Evolutionary conservation across 2,329 filamentous ascomycete species (phyloP), one percentile per base, ranked within the genome.

Genomic region (Plenodomus tracheiphilus): DNA sequence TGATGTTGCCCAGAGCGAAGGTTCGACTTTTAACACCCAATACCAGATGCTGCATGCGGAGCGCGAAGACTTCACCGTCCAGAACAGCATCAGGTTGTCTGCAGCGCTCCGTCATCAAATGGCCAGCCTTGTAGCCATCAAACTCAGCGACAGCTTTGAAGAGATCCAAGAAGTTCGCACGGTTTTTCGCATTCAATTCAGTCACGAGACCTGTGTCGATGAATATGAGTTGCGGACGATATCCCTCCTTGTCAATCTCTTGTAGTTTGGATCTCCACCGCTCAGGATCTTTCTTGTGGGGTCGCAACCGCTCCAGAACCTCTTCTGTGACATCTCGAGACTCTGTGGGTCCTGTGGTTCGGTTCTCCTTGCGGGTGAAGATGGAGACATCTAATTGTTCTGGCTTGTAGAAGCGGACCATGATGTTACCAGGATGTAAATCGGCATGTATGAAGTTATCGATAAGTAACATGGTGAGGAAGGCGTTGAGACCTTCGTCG

Each of bases 361-460:
- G 63, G 32, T 69, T 56, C 43, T 69, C 64, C 49, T 66, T 66
- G 9, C 61, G 71, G 3, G 71, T 75, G 46, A 78, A 72, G 4
- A 86, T 75, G 18, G 79, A 77, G 1, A 95, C 76, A 41, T 87
- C 83, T 0, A 93, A 82, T 53, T 86, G 81, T 13, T 85, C 84
- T 0, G 92, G 85, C 64, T 93, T 86, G 74, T 97, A 97, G 77
- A 99, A 99, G 55, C 95, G 91, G 39, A 99, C 93, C 92, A 99
- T 97, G 74, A 99, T 97, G 71, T 99, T 99, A 20, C 94, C 94
- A 0, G 94, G 94, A 69, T 99, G 94, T 22, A 99, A 77, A 69
- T 99, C 94, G 4, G 94, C 93, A 68, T 99, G 94, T 20, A 97
- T 87, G 71, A 99, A 99, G 71, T 99, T 99, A 72, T 99, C 94